These are phyloP conservation scores for Phaeosphaeria sp. DNA, from an alignment of 2,329 filamentous ascomycete genomes.

Conservation along the genomic window DNA sequence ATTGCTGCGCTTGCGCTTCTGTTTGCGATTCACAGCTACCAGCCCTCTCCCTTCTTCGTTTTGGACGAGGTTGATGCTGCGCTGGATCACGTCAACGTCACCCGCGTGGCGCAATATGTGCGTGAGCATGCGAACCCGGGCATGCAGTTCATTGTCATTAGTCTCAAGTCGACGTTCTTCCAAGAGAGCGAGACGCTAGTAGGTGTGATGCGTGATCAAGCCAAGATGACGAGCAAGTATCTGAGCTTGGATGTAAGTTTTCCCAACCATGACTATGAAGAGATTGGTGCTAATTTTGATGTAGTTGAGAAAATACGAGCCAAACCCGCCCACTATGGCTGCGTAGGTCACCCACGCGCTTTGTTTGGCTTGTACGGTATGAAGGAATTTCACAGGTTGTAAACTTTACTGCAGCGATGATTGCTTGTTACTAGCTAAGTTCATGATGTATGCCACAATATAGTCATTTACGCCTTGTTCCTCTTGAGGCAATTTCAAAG, in stretches of 20 bases:
- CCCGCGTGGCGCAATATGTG: slow-evolving; percentile 96
- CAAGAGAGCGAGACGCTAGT: slow-evolving; percentile 96
- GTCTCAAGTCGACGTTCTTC: slow-evolving; percentile 92
- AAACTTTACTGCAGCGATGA: neutral
- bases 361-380: neutral
- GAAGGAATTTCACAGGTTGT: neutral
- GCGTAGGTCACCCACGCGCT: neutral
- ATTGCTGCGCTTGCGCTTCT: slow-evolving; percentile 97
- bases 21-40: slow-evolving; percentile 96
- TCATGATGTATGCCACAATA: neutral
- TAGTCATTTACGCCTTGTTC: neutral
- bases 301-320: slow-evolving; percentile 37
- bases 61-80: slow-evolving; percentile 98
- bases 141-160: slow-evolving; percentile 99
- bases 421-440: neutral
- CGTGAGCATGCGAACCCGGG: slow-evolving; percentile 91
- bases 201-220: slow-evolving; percentile 94
- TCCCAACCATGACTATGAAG: neutral
- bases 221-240: slow-evolving; percentile 87
- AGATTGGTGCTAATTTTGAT: slow-evolving; percentile 12
- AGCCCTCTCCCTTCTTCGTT: slow-evolving; percentile 96
- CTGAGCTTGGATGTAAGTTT: slow-evolving; percentile 90
- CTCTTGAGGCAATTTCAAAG: neutral
- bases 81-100: slow-evolving; percentile 96
- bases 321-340: neutral